Evolutionary conservation across 1,139 yeast genomes (phyloP), one percentile per base, ranked within the genome.

Genomic region (Komagataea norvegica): DNA sequence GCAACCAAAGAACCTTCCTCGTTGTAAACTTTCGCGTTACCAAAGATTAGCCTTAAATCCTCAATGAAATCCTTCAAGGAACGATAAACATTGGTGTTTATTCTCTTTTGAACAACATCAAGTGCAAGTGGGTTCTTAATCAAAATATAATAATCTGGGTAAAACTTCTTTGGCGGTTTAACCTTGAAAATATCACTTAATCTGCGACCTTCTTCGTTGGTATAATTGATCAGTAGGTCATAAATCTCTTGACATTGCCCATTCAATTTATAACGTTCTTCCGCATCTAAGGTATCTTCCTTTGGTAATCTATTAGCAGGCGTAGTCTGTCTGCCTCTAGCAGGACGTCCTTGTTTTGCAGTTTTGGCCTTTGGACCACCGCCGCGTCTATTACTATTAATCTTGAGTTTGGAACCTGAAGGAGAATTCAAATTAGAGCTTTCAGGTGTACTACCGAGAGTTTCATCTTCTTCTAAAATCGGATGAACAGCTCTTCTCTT

Each of bases 1-100:
- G 79, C 85, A 14, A 89, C 87, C 43, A 80, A 60, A 2, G 95
- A 85, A 0, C 94, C 95, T 57, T 85, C 95, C 54, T 87, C 93
- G 54, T 89, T 89, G 58, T 87, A 89, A n/a, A 76, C 74, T 45
- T 80, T 71, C 2, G 96, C 96, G 60, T 89, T 89, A 42, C 74
- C 70, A 59, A 85, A 84, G 76, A 89, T 84, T 49, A 79, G 69
- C 48, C 80, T 81, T 41, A 86, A 65, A 55, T 86, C 95, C 46
- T 74, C 83, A 38, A 79, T 61, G 42, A 84, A 73, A 48, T 82
- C 89, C 25, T 74, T 69, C 34, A 80, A 60, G 7, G 65, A 60
- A 20, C 66, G 64, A 54, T 86, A 85, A 7, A 72, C 66, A 38
- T 62, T 67, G 23, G 70, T 60, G 33, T 68, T 66, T 35, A 86